A percentile compares a stretch with the other conserved stretches of the same genome.
Evolutionary conservation across 2,329 filamentous ascomycete genomes (phyloP).

Genomic region (Trichoderma breve): DNA sequence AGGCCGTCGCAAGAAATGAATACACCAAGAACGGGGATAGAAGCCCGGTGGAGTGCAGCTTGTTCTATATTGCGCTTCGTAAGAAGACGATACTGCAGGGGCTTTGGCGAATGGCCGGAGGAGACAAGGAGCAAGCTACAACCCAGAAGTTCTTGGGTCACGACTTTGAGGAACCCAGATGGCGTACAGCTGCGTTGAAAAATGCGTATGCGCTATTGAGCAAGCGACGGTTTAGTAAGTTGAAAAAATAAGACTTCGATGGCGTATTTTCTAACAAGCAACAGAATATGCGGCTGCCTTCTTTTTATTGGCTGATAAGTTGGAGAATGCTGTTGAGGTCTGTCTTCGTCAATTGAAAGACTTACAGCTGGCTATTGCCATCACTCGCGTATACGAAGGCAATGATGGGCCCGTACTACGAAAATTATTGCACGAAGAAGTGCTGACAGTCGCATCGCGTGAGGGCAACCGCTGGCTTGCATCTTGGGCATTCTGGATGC

Average conservation of each 20-base stretch:
- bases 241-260: neutral
- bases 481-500: constrained; percentile 94
- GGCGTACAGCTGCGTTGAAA: constrained; percentile 86
- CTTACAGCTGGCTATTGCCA: constrained; percentile 82
- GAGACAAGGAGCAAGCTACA: constrained; percentile 80
- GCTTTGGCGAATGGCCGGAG: constrained; percentile 89
- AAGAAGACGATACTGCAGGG: constrained; percentile 91
- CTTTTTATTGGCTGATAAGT: constrained; percentile 83
- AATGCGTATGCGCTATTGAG: constrained; percentile 95
- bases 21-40: constrained; percentile 86
- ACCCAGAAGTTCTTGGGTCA: constrained; percentile 82
- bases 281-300: constrained; percentile 91
- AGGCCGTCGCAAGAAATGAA: constrained; percentile 86
- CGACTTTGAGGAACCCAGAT: constrained; percentile 83
- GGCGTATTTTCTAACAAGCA: neutral
- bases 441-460: constrained; percentile 72
- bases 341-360: constrained; percentile 86
- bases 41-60: constrained; percentile 84
- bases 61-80: constrained; percentile 85
- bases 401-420: constrained; percentile 73
- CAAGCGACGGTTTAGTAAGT: constrained; percentile 74
- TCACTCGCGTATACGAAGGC: constrained; percentile 84
- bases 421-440: constrained; percentile 73
- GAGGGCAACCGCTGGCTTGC: constrained; percentile 91
- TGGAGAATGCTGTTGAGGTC: constrained; percentile 82